phyloP scores from a whole-genome alignment of 2,329 filamentous ascomycete genomes.

The Ceratocystis alfenasii region DNA sequence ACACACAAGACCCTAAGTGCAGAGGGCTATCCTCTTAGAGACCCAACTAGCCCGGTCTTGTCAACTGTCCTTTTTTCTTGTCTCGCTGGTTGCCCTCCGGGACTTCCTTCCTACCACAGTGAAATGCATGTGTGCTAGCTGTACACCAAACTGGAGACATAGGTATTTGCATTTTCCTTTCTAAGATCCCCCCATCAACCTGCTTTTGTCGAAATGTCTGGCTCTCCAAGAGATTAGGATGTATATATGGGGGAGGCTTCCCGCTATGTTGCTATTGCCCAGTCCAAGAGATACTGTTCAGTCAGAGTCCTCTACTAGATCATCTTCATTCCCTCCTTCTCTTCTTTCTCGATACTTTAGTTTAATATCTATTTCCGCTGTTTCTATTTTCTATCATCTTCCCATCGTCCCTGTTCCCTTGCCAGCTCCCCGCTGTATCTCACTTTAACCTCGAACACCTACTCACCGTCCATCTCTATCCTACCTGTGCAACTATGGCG shows the following conservation, averaged over 20 bases:
- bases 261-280: neutral
- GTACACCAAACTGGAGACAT: neutral
- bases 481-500: slow-evolving; percentile 16
- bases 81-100: neutral
- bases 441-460: neutral
- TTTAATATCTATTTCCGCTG: neutral
- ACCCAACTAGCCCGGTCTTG: neutral
- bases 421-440: neutral
- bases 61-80: neutral
- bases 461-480: neutral
- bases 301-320: neutral
- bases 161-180: neutral
- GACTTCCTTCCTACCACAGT: neutral
- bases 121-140: neutral
- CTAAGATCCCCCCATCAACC: neutral
- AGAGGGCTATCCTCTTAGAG: too few species aligned
- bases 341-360: neutral
- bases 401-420: neutral
- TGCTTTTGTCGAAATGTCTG: neutral
- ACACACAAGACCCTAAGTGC: too few species aligned
- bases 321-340: neutral
- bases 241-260: neutral
- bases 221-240: neutral
- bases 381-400: neutral
- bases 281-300: too few species aligned